Base-by-base conservation (phyloP, 164 flowering plant genomes). In the Malania oleifera region DNA sequence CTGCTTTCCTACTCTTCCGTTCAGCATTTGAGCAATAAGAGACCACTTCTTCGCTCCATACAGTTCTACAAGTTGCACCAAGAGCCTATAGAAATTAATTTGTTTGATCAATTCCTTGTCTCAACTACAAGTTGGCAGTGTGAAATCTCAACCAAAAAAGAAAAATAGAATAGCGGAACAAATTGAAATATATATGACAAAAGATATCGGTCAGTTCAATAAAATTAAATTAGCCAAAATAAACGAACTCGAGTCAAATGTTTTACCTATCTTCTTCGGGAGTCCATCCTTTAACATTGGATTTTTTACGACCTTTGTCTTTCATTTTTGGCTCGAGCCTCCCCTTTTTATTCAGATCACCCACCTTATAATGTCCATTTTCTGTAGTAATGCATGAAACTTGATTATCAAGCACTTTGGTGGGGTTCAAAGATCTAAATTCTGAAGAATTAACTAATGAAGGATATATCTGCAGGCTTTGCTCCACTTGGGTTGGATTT, bases 1-100 rank as follows among this genome's bases (percentile, higher is more conserved):
- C 34, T 82, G 82, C 59, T 82, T 82, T 13, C 84, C 87, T 0
- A 70, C 62, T 45, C 87, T 62, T 4, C 79, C 77, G 1, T 15
- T n/a, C 3, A 82, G 52, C 67, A 51, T 55, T 18, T 56, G 48
- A 20, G 82, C 77, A 19, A 82, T 75, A 3, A 48, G 37, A 11
- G 82, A 70, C 86, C 86, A 79, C 58, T 50, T 70, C 52, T 73
- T 75, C 7, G 22, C 52, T 6, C 86, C 86, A 60, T 69, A 44
- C 38, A 62, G 51, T 0, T 15, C 29, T 0, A 81, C 81, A 64
- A 76, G 63, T 11, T 52, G 61, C 51, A 54, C 52, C 56, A 82
- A 60, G 57, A 56, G 1, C 25, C 87, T 82, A 52, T 9, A 9
- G 6, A 31, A 9, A 31, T 4, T 31, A n/a, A 31, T n/a, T 31